These are phyloP conservation scores for Trichoderma semiorbis DNA, from an alignment of 2,329 filamentous ascomycete species.

Conservation along the genomic window DNA sequence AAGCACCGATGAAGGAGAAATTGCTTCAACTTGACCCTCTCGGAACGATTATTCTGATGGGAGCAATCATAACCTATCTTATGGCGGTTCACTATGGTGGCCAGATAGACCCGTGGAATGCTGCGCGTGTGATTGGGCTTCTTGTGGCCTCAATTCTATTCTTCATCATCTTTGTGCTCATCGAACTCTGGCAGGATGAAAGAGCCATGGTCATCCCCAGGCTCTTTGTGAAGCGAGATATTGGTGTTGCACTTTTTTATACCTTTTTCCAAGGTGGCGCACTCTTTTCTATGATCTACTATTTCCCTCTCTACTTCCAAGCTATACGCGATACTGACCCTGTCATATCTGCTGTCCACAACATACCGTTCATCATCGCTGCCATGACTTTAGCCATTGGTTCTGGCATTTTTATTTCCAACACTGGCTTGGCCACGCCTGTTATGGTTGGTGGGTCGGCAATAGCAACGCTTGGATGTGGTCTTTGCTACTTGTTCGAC, in stretches of 20 bases:
- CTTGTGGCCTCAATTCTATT: conserved; percentile 33
- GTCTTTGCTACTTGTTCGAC: conserved; percentile 38
- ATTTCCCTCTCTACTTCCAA: conserved; percentile 40
- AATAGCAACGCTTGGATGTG: conserved; percentile 34
- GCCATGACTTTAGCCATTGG: conserved; percentile 11
- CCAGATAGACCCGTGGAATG: conserved; percentile 36
- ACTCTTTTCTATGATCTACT: conserved; percentile 39
- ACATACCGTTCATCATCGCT: conserved; percentile 35
- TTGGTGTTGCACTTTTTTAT: conserved; percentile 31
- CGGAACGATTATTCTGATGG: conserved; percentile 28
- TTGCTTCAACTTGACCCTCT: conserved; percentile 36
- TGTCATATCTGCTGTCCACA: conserved; percentile 36
- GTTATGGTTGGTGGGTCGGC: conserved; percentile 33
- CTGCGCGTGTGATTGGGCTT: conserved; percentile 35
- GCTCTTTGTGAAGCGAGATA: conserved; percentile 32
- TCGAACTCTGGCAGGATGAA: conserved; percentile 38
- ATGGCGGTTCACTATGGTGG: conserved; percentile 46
- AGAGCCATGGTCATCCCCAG: conserved; percentile 36
- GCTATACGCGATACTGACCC: conserved; percentile 33
- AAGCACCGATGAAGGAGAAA: conserved; percentile 35
- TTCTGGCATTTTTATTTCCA: conserved; percentile 25
- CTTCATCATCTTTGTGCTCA: conserved; percentile 29
- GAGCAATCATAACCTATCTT: conserved; percentile 41
- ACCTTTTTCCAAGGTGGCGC: conserved; percentile 36
- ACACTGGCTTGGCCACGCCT: conserved; percentile 38